Percentiles rank a stretch among this genome's conserved stretches.
phyloP scores from a whole-genome alignment of 2,329 filamentous ascomycete species.

The Passalora sequoiae region DNA sequence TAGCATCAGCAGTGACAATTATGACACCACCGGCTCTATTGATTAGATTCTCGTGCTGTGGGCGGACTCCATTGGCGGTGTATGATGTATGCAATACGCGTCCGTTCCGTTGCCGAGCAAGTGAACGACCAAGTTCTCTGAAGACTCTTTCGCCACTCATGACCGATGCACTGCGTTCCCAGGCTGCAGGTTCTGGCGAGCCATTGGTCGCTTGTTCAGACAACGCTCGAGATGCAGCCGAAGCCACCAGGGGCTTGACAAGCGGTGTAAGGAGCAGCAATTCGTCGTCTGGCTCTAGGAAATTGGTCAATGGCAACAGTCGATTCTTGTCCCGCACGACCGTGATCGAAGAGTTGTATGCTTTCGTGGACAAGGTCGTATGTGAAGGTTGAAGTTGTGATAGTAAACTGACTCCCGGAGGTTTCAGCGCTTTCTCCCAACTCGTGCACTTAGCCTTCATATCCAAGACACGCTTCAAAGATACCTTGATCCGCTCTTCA shows the following conservation, averaged over 20 bases:
- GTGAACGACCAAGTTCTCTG: conserved; percentile 75
- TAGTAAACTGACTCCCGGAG: conserved; percentile 69
- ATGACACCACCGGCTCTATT: conserved; percentile 83
- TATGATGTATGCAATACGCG: conserved; percentile 92
- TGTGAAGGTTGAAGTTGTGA: conserved; percentile 79
- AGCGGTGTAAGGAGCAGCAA: conserved; percentile 82
- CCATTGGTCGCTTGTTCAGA: conserved; percentile 56
- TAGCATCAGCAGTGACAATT: conserved; percentile 87
- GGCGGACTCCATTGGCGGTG: conserved; percentile 84
- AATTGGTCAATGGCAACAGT: conserved; percentile 73
- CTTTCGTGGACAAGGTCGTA: conserved; percentile 71
- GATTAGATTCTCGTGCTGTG: conserved; percentile 89
- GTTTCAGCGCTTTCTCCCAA: conserved; percentile 88
- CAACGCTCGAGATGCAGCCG: conserved; percentile 69
- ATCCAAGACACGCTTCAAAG: conserved; percentile 68
- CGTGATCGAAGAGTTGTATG: conserved; percentile 89
- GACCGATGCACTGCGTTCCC: conserved; percentile 57
- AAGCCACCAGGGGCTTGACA: conserved; percentile 87
- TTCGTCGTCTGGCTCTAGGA: conserved; percentile 79
- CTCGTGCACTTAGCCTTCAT: conserved; percentile 82
- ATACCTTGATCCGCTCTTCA: conserved; percentile 71
- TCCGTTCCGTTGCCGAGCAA: conserved; percentile 80
- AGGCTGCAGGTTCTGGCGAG: conserved; percentile 51
- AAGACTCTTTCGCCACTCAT: conserved; percentile 95
- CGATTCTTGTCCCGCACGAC: conserved; percentile 86